Percentiles rank a stretch among this genome's conserved stretches.
phyloP scores from a whole-genome alignment of 1,284 basidiomycete species.

The Macrocybe sp. region DNA sequence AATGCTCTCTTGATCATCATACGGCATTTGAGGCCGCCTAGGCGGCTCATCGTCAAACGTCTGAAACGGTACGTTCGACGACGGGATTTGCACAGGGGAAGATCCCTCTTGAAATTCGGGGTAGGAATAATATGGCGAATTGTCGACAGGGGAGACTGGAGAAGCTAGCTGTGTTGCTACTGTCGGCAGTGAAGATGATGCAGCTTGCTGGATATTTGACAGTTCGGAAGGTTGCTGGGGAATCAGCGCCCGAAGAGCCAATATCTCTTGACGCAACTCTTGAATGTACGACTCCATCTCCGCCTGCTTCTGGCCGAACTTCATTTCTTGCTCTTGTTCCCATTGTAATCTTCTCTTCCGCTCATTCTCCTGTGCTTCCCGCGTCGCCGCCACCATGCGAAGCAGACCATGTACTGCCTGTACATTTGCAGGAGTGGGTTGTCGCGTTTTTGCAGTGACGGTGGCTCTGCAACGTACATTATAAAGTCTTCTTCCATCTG shows the following conservation, averaged over 20 bases:
- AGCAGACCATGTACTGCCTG: slow-evolving; percentile 54
- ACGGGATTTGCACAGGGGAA: slow-evolving; percentile 13
- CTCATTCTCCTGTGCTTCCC: slow-evolving; percentile 55
- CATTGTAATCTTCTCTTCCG: slow-evolving; percentile 51
- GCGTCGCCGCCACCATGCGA: slow-evolving; percentile 45
- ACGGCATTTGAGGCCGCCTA: slow-evolving; percentile 7
- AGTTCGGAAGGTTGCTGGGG: slow-evolving; percentile 13
- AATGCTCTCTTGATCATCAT: not conserved
- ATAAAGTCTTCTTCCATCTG: too few species aligned
- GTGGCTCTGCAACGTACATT: too few species aligned
- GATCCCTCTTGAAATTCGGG: slow-evolving; percentile 38
- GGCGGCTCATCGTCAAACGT: slow-evolving; percentile 9
- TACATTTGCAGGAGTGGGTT: slow-evolving; percentile 29
- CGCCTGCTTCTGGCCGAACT: slow-evolving; percentile 44
- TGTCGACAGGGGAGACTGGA: slow-evolving; percentile 32
- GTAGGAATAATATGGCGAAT: slow-evolving; percentile 20
- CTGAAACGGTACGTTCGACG: slow-evolving; percentile 18
- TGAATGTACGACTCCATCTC: slow-evolving; percentile 55
- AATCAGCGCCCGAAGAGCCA: slow-evolving; percentile 41
- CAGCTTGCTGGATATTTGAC: slow-evolving; percentile 16
- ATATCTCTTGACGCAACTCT: slow-evolving; percentile 56
- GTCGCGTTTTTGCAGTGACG: slow-evolving; percentile 2
- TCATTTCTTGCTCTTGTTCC: slow-evolving; percentile 67
- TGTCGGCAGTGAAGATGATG: slow-evolving; percentile 13
- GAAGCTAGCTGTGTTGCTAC: slow-evolving; percentile 20